Evolutionary conservation across 495 filamentous ascomycete genomes (phyloP).

Genomic region (Aspergillus cavernicola): DNA sequence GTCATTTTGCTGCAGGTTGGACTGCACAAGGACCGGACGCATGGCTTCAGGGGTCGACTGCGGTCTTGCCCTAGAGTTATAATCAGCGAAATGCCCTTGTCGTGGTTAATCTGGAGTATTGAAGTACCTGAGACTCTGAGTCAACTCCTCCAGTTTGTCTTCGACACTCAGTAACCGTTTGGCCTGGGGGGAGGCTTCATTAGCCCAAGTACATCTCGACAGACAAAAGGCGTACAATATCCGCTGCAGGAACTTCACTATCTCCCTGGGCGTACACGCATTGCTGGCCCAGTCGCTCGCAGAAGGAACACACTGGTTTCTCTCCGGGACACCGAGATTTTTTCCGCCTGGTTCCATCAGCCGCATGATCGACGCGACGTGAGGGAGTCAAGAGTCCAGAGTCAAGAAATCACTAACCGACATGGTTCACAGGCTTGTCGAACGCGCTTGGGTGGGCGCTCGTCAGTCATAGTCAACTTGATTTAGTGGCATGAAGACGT

Average conservation of each 20-base stretch:
- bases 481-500: not conserved
- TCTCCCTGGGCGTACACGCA: slow-evolving; percentile 34
- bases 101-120: not conserved
- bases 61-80: not conserved
- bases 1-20: slow-evolving; percentile 6
- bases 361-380: not conserved
- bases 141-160: slow-evolving; percentile 32
- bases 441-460: slow-evolving; percentile 36
- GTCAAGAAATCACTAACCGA: slow-evolving; percentile 23
- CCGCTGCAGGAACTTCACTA: slow-evolving; percentile 17
- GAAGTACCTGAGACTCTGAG: slow-evolving; percentile 24
- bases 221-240: not conserved
- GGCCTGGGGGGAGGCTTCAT: slow-evolving; percentile 23
- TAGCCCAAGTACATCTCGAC: not conserved
- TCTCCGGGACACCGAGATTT: slow-evolving; percentile 44
- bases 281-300: slow-evolving; percentile 35
- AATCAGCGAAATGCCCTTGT: not conserved
- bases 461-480: slow-evolving; percentile 6
- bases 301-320: slow-evolving; percentile 40
- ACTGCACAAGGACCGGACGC: not conserved
- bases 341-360: slow-evolving; percentile 29
- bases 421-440: slow-evolving; percentile 43
- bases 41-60: not conserved
- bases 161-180: slow-evolving; percentile 37
- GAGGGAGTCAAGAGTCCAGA: not conserved